Base-by-base conservation (phyloP, 176 grass and related monocot species). In the Pontederia paniculata region DNA sequence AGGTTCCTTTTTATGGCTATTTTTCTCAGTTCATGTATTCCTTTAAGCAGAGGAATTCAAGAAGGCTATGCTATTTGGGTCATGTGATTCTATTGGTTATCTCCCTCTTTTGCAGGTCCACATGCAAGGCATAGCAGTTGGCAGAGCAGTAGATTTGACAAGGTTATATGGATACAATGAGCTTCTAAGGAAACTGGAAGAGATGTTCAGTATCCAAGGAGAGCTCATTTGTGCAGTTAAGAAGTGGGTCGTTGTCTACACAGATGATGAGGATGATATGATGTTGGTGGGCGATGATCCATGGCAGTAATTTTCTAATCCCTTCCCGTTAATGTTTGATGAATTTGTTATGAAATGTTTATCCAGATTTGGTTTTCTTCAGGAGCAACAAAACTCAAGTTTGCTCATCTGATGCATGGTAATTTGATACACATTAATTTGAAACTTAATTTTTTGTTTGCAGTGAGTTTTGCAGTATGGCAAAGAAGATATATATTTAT, bases 111-210 rank as follows among this genome's bases (percentile, higher is more conserved):
- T 64, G n/a, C 69, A 96, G 90, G 82, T 96, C 28, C 84, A 88
- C 71, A 86, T 96, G 90, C 83, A 86, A 51, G 90, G 90, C 67
- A 86, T 86, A 68, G 90, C 90, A 0, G 85, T 96, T 56, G 85
- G 90, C 59, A 78, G 90, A 65, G 90, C 90, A 41, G 79, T 96
- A 22, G 85, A 96, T 70, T 76, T 96, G 49, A 89, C 78, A 50
- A 96, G 81, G 60, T 78, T 89, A 48, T 31, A 20, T 58, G 55
- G 55, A 50, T 60, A 70, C 50, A 44, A 13, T 49, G 45, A 70
- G 12, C 68, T 59, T 23, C 42, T 60, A 41, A 25, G 10, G 16
- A 44, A 70, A 46, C 55, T 70, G 15, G 68, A 58, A 50, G 19
- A 44, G 8, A 47, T 60, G 45, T 58, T 60, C 13, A 21, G 50